Evolutionary conservation across 345 rosid genomes (phyloP).

Genomic region (Acer yangbiense): DNA sequence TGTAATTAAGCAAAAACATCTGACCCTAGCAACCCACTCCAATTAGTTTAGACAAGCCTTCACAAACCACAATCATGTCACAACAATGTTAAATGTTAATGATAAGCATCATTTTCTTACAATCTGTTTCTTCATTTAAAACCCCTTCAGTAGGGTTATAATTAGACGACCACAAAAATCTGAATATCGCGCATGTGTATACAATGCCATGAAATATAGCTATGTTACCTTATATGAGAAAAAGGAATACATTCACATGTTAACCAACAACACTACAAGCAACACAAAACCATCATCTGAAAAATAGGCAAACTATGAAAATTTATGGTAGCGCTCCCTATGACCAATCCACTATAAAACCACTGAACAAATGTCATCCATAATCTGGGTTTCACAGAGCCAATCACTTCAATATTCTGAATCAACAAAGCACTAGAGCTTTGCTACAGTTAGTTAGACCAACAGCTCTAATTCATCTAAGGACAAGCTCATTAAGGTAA

Average conservation of each 20-base stretch:
- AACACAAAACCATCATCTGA: slow-evolving; percentile 1
- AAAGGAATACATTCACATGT: neutral
- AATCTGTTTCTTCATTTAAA: neutral
- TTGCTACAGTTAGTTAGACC: neutral
- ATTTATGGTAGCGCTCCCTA: neutral
- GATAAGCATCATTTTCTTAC: neutral
- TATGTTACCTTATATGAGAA: neutral
- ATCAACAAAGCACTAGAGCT: neutral
- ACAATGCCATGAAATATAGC: neutral
- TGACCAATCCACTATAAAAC: neutral
- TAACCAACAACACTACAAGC: neutral
- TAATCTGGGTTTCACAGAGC: neutral
- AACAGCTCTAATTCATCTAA: too few species aligned
- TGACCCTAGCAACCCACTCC: slow-evolving; percentile 2
- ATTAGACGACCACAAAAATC: neutral
- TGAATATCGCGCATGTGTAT: neutral
- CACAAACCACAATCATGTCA: neutral
- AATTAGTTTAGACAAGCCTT: slow-evolving; percentile 10
- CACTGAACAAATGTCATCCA: neutral
- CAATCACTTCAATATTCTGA: neutral
- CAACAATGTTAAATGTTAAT: neutral
- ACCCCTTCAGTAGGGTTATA: neutral
- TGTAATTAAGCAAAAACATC: neutral
- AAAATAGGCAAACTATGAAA: neutral
- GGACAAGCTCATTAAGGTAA: neutral